Evolutionary conservation across 257 asterid species (phyloP), one percentile per base, ranked within the genome.

Genomic region (Lycium ferocissimum): DNA sequence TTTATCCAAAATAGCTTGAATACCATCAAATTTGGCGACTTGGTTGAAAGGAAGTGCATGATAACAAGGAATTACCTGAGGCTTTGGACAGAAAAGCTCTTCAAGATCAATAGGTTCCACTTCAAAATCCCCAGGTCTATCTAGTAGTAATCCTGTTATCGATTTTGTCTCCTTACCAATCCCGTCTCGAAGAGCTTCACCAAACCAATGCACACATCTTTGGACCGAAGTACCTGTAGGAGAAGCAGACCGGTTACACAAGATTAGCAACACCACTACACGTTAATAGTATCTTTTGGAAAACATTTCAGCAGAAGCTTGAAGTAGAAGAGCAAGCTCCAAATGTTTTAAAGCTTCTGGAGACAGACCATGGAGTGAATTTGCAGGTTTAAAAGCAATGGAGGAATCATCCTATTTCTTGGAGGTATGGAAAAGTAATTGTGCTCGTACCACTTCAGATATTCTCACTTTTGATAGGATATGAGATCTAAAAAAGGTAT

Each of bases 1-100:
- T 56, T 67, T 85, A 76, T 90, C 91, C 76, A 90, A 54, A 59
- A 90, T 78, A 72, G 88, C 83, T 83, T 90, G 91, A 13, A 90
- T 79, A 33, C 86, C 92, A 11, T 92, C 80, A 26, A 85, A 88
- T 49, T 87, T 85, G 0, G 85, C 37, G 66, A 90, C 81, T 79
- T 70, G 90, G 54, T 37, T 20, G 84, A 90, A 58, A 1, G 95
- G 90, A 35, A 76, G 81, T 2, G 79, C 47, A 6, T 58, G 35
- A 20, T 56, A 79, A 58, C 84, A 81, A 22, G 33, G 43, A 7
- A 87, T 33, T 15, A 80, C 12, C 9, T 78, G 86, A 2, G 80
- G 33, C 51, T 86, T 79, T 33, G 71, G 53, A 80, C 43, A 14
- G 6, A 82, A 0, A 22, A 81, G 82, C 63, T 86, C 84, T 66